These are phyloP conservation scores for Populus tremula DNA, from an alignment of 345 rosid species.

Conservation along the genomic window DNA sequence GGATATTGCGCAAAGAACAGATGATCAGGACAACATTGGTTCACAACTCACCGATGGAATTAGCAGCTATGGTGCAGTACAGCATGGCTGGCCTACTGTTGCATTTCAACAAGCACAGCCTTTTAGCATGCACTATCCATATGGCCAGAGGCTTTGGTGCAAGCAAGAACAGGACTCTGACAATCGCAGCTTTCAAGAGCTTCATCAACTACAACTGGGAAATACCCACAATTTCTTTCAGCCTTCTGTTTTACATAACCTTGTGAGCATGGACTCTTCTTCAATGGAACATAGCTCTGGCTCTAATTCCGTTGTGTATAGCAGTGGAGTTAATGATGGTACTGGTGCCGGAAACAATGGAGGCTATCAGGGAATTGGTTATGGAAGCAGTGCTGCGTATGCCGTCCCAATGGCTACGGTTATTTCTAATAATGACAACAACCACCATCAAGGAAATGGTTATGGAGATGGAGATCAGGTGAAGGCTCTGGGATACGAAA, in stretches of 20 bases:
- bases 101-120: slow-evolving; percentile 45
- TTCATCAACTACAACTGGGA: slow-evolving; percentile 37
- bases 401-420: slow-evolving; percentile 38
- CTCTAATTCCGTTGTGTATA: slow-evolving; percentile 49
- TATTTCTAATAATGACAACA: slow-evolving; percentile 21
- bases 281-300: slow-evolving; percentile 50
- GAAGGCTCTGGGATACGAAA: slow-evolving; percentile 26
- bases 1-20: slow-evolving; percentile 8
- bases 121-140: slow-evolving; percentile 37
- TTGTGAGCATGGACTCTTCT: slow-evolving; percentile 47
- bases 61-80: slow-evolving; percentile 7
- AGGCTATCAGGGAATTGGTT: not conserved
- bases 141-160: slow-evolving; percentile 55
- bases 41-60: slow-evolving; percentile 27
- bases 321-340: slow-evolving; percentile 12
- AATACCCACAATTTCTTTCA: slow-evolving; percentile 53
- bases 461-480: slow-evolving; percentile 28
- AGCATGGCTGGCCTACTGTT: slow-evolving; percentile 41
- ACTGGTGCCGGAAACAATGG: slow-evolving; percentile 1
- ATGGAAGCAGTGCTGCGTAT: slow-evolving; percentile 23
- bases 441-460: slow-evolving; percentile 25
- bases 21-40: slow-evolving; percentile 2
- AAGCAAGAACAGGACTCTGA: slow-evolving; percentile 61
- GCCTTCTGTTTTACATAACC: slow-evolving; percentile 35
- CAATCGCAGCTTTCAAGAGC: slow-evolving; percentile 22